These are phyloP conservation scores for Nepenthes mirabilis DNA, from an alignment of 148 eudicot species.

Conservation along the genomic window DNA sequence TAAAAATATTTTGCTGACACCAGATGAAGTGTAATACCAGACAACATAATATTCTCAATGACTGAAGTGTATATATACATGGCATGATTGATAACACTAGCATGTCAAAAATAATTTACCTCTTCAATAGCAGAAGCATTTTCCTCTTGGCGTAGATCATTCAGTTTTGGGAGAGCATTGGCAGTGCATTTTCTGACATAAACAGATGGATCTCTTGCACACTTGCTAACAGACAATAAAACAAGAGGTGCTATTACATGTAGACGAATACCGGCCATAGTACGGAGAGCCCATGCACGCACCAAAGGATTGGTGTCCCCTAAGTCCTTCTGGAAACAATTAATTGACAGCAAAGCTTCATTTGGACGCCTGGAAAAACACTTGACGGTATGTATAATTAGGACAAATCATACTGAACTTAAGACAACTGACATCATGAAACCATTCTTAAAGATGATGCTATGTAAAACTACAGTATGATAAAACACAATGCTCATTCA, in stretches of 20 bases:
- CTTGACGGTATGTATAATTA: slow-evolving; percentile 1
- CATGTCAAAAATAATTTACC: slow-evolving; percentile 22
- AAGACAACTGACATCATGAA: background rate
- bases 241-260: slow-evolving; percentile 83
- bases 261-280: slow-evolving; percentile 98
- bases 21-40: no score
- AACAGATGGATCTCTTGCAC: slow-evolving; percentile 97
- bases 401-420: background rate
- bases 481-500: no score
- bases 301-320: slow-evolving; percentile 95
- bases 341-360: slow-evolving; percentile 93
- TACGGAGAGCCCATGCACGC: slow-evolving; percentile 98
- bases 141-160: slow-evolving; percentile 82
- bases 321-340: slow-evolving; percentile 94
- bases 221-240: slow-evolving; percentile 74
- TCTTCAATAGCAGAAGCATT: slow-evolving; percentile 63
- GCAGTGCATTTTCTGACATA: slow-evolving; percentile 98
- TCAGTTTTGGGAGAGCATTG: slow-evolving; percentile 91
- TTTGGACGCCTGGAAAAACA: slow-evolving; percentile 74
- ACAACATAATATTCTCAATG: no score
- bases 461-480: no score
- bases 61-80: background rate
- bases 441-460: background rate
- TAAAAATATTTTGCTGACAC: no score
- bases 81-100: background rate